Evolutionary conservation across 352 stramenopile species (phyloP).

Genomic region (Phytophthora colocasiae): DNA sequence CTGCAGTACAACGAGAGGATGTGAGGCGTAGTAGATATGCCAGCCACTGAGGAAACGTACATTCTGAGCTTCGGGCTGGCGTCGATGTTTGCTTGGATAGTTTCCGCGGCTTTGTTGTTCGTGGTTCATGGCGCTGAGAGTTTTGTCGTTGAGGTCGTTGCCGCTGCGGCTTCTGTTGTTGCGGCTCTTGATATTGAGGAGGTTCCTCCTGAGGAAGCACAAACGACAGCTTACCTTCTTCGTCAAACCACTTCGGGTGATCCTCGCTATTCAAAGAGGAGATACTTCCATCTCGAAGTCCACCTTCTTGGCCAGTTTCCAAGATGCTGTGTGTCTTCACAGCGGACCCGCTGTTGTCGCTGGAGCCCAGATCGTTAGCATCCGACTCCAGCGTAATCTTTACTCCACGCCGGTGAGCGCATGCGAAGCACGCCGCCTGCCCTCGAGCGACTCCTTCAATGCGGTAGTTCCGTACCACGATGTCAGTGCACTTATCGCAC

Average conservation of each 20-base stretch:
- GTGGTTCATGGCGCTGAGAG: background rate
- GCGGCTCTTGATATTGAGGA: background rate
- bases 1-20: slow-evolving; percentile 10
- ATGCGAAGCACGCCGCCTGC: slow-evolving; percentile 65
- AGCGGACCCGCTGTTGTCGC: slow-evolving; percentile 7
- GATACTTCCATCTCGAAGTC: slow-evolving; percentile 27
- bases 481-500: slow-evolving; percentile 72
- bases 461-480: slow-evolving; percentile 67
- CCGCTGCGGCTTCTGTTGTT: background rate
- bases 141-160: slow-evolving; percentile 1
- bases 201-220: slow-evolving; percentile 8
- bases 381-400: slow-evolving; percentile 24
- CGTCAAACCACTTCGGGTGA: slow-evolving; percentile 29
- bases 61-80: slow-evolving; percentile 20
- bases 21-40: slow-evolving; percentile 14
- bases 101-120: background rate
- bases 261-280: slow-evolving; percentile 25
- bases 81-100: slow-evolving; percentile 9
- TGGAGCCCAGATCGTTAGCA: slow-evolving; percentile 5
- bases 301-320: slow-evolving; percentile 9
- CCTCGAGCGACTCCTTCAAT: slow-evolving; percentile 45
- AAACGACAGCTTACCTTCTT: slow-evolving; percentile 24
- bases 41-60: slow-evolving; percentile 23
- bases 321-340: slow-evolving; percentile 19
- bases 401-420: slow-evolving; percentile 53